phyloP scores from a whole-genome alignment of 495 filamentous ascomycete species.

The Elasticomyces elasticus region DNA sequence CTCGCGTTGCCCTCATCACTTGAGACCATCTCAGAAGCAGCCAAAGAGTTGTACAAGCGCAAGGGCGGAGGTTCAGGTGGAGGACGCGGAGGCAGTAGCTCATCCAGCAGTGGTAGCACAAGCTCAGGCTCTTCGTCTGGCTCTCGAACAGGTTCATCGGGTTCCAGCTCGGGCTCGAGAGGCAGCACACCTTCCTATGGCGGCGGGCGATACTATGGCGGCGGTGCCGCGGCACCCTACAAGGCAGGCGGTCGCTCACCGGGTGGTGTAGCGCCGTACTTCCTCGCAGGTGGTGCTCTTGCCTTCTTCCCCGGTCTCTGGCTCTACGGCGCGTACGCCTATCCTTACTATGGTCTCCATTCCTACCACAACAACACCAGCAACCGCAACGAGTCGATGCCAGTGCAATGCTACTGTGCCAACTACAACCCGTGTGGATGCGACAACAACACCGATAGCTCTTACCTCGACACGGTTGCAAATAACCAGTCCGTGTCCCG shows the following conservation, averaged over 20 bases:
- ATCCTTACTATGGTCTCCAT: constrained; percentile 55
- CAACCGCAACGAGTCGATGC: constrained; percentile 53
- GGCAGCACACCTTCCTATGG: constrained; percentile 52
- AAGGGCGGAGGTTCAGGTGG: constrained; percentile 25
- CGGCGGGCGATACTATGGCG: constrained; percentile 64
- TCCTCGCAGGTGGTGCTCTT: constrained; percentile 43
- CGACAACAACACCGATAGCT: constrained; percentile 58
- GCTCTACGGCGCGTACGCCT: constrained; percentile 60
- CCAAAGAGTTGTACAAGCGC: constrained; percentile 21
- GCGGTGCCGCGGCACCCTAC: constrained; percentile 65
- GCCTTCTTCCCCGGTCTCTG: constrained; percentile 51
- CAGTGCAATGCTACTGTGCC: constrained; percentile 67
- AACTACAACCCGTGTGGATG: constrained; percentile 66
- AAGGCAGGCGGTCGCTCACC: constrained; percentile 47
- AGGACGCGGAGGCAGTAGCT: constrained; percentile 7
- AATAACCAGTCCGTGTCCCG: constrained; percentile 52
- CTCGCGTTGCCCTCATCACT: constrained; percentile 13
- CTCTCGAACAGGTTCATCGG: constrained; percentile 4
- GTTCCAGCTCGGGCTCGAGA: constrained; percentile 42
- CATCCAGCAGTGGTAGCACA: constrained; percentile 10
- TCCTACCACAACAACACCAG: constrained; percentile 45
- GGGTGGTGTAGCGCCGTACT: constrained; percentile 46
- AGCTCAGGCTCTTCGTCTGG: constrained; percentile 16
- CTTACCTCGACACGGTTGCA: constrained; percentile 49
- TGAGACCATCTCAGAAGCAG: not conserved